Conservation (phyloP, 176 grass and related monocot species). For the Carex littledalei region DNA sequence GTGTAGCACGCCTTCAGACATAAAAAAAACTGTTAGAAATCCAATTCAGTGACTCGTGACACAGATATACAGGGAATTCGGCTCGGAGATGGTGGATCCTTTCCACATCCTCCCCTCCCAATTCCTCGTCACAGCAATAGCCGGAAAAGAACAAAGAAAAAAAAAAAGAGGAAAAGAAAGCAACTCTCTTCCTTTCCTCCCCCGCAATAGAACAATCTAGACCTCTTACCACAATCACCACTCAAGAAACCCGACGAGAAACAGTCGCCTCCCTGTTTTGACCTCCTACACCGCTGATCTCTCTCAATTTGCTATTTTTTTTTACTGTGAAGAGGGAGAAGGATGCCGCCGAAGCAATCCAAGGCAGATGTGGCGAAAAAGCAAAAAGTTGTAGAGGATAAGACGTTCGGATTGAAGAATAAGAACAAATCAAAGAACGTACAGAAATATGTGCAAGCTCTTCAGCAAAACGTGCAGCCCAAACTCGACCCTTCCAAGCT, state of each 20-base stretch:
- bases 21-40: not conserved
- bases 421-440: slow-evolving; percentile 99
- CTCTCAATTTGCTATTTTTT: slow-evolving; percentile 7
- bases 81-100: not conserved
- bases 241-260: not conserved
- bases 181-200: not conserved
- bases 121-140: slow-evolving; percentile 8
- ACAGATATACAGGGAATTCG: not conserved
- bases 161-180: not conserved
- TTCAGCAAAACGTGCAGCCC: slow-evolving; percentile 68
- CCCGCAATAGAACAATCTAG: slow-evolving; percentile 18
- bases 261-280: not conserved
- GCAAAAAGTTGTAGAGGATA: slow-evolving; percentile 99
- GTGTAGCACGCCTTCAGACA: not conserved
- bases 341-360: slow-evolving; percentile 86
- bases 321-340: not conserved
- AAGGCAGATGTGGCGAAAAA: slow-evolving; percentile 89
- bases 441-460: slow-evolving; percentile 92
- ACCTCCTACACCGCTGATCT: not conserved
- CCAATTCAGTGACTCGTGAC: not conserved
- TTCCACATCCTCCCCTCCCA: not conserved
- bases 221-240: not conserved
- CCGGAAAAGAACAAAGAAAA: not conserved
- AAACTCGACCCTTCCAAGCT: slow-evolving; percentile 65
- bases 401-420: slow-evolving; percentile 99